Conservation (phyloP, 2,329 filamentous ascomycete species). For the Colletotrichum australisinense region DNA sequence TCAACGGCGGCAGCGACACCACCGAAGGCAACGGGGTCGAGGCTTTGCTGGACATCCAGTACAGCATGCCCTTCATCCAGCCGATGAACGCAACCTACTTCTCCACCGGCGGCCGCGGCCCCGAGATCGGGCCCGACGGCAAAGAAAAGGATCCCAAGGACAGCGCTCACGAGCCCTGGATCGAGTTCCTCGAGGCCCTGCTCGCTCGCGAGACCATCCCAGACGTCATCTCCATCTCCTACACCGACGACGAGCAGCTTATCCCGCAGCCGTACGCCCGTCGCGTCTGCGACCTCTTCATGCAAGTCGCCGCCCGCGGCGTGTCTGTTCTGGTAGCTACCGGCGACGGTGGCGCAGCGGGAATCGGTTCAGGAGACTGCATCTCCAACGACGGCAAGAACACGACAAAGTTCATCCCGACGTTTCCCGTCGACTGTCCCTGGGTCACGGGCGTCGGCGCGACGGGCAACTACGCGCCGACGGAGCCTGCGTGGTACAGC, state of each 20-base stretch:
- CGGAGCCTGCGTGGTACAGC: slow-evolving; percentile 47
- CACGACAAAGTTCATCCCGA: slow-evolving; percentile 62
- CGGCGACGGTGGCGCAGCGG: slow-evolving; percentile 43
- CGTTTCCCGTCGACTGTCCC: slow-evolving; percentile 60
- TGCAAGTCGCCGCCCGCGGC: slow-evolving; percentile 46
- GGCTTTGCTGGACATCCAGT: slow-evolving; percentile 9
- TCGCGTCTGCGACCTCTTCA: slow-evolving; percentile 45
- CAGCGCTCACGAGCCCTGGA: slow-evolving; percentile 45
- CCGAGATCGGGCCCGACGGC: not conserved
- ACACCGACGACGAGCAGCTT: slow-evolving; percentile 48
- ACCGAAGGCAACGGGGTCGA: slow-evolving; percentile 1
- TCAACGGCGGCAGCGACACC: slow-evolving; percentile 9
- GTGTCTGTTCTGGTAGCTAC: slow-evolving; percentile 42
- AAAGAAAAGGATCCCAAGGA: not conserved
- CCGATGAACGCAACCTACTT: slow-evolving; percentile 17
- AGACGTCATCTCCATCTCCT: slow-evolving; percentile 49
- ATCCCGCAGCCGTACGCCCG: slow-evolving; percentile 44
- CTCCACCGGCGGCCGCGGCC: slow-evolving; percentile 23
- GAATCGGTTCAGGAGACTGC: slow-evolving; percentile 46
- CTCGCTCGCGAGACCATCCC: slow-evolving; percentile 42
- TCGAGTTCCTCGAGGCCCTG: slow-evolving; percentile 43
- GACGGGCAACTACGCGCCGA: slow-evolving; percentile 43
- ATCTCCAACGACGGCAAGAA: slow-evolving; percentile 67
- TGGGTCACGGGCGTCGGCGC: slow-evolving; percentile 47
- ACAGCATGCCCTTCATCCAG: slow-evolving; percentile 23